phyloP scores from a whole-genome alignment of 371 early-diverging fungal species.

The Choanephora cucurbitarum region DNA sequence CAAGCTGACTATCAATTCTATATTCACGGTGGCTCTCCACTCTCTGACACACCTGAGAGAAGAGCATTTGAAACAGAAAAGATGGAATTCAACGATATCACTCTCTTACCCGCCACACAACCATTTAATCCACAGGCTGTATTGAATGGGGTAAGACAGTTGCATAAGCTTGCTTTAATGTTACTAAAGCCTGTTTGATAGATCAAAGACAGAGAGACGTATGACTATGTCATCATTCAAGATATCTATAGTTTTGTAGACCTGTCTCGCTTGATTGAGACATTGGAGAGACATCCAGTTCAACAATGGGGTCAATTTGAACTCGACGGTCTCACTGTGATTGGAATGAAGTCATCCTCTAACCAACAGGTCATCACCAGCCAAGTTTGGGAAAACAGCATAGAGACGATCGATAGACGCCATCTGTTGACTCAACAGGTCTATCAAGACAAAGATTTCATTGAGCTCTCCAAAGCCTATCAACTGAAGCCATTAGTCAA shows the following conservation, averaged over 20 bases:
- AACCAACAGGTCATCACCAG: background rate
- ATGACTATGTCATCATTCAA: conserved; percentile 43
- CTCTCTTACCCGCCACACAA: conserved; percentile 18
- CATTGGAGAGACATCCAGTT: conserved; percentile 8
- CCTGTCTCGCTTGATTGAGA: conserved; percentile 27
- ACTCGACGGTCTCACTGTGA: conserved; percentile 18
- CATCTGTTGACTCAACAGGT: conserved; percentile 37
- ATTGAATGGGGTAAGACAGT: conserved; percentile 31
- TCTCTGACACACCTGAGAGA: conserved; percentile 35
- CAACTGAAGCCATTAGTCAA: conserved; percentile 10
- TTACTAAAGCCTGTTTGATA: no score
- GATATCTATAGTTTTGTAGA: conserved; percentile 41
- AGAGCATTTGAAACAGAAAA: conserved; percentile 53
- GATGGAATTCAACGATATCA: conserved; percentile 57
- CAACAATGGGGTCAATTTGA: conserved; percentile 12
- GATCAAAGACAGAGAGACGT: conserved; percentile 19
- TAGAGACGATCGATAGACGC: conserved; percentile 38
- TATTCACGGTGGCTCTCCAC: conserved; percentile 42
- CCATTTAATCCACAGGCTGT: conserved; percentile 34
- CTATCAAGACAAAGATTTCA: conserved; percentile 43
- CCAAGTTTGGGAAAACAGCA: conserved; percentile 45
- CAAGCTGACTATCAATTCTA: conserved; percentile 55
- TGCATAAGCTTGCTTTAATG: no score
- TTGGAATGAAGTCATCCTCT: background rate
- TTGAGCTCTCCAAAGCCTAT: background rate